These are phyloP conservation scores for Teunomyces gatunensis DNA, from an alignment of 805 yeast genomes.

Conservation along the genomic window DNA sequence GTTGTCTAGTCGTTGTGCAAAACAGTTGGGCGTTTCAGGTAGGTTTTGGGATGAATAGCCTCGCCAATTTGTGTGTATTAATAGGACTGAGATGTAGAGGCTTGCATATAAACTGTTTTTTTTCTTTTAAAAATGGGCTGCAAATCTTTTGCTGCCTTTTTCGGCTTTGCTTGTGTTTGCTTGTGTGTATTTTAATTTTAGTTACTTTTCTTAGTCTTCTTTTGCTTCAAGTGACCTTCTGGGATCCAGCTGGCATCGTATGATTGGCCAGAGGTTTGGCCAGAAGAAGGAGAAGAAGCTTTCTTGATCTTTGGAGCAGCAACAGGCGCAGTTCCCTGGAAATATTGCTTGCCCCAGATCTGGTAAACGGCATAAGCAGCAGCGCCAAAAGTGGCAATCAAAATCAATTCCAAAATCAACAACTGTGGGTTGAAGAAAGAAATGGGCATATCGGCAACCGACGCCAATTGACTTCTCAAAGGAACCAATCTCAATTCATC, in stretches of 20 bases:
- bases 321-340: constrained; percentile 37
- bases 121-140: neutral
- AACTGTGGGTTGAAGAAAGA: constrained; percentile 74
- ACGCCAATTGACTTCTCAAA: constrained; percentile 55
- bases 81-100: neutral
- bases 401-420: constrained; percentile 55
- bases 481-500: constrained; percentile 53
- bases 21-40: too few species aligned
- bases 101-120: neutral
- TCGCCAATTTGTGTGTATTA: neutral
- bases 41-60: neutral
- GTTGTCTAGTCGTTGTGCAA: too few species aligned
- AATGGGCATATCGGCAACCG: constrained; percentile 61
- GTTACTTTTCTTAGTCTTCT: constrained; percentile 10
- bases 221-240: constrained; percentile 8
- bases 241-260: constrained; percentile 11
- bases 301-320: constrained; percentile 22
- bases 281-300: constrained; percentile 15
- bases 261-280: neutral
- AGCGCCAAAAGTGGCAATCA: constrained; percentile 25
- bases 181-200: neutral
- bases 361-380: constrained; percentile 41
- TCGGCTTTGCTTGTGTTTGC: too few species aligned
- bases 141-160: neutral
- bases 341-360: constrained; percentile 45